Percentiles rank a stretch among this genome's conserved stretches.
Conservation (phyloP, 2,329 filamentous ascomycete species). For the Colletotrichum sp. region DNA sequence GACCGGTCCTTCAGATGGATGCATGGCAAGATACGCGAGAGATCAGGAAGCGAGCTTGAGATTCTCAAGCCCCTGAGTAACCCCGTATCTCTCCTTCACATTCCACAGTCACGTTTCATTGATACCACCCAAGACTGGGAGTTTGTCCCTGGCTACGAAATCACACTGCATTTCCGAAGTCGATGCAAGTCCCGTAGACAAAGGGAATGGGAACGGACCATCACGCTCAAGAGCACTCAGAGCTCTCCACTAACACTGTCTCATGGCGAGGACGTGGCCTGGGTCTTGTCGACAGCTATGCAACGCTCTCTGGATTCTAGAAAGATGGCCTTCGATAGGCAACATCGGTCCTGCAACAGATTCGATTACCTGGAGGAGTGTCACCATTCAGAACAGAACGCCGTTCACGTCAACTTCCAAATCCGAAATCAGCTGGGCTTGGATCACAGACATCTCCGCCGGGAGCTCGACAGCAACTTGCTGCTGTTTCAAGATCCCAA, state of each 20-base stretch:
- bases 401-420: constrained; percentile 49
- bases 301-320: constrained; percentile 44
- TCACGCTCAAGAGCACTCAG: constrained; percentile 53
- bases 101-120: constrained; percentile 50
- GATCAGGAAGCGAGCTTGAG: constrained; percentile 38
- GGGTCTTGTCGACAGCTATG: constrained; percentile 45
- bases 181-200: constrained; percentile 38
- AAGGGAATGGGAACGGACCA: constrained; percentile 40
- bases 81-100: constrained; percentile 50
- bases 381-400: constrained; percentile 46
- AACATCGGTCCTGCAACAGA: constrained; percentile 39
- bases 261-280: constrained; percentile 52
- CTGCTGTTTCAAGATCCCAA: constrained; percentile 49
- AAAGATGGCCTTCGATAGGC: constrained; percentile 44
- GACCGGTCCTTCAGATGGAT: constrained; percentile 56
- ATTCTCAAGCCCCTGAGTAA: constrained; percentile 45
- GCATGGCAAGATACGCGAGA: constrained; percentile 44
- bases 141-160: constrained; percentile 52
- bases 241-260: constrained; percentile 51
- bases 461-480: constrained; percentile 46
- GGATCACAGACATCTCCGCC: constrained; percentile 47
- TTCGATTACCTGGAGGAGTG: constrained; percentile 41
- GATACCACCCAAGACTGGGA: constrained; percentile 51
- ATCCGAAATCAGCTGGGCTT: constrained; percentile 57
- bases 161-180: constrained; percentile 51